These are phyloP conservation scores for Panaeolus papilionaceus DNA, from an alignment of 768 basidiomycete genomes.

Conservation along the genomic window DNA sequence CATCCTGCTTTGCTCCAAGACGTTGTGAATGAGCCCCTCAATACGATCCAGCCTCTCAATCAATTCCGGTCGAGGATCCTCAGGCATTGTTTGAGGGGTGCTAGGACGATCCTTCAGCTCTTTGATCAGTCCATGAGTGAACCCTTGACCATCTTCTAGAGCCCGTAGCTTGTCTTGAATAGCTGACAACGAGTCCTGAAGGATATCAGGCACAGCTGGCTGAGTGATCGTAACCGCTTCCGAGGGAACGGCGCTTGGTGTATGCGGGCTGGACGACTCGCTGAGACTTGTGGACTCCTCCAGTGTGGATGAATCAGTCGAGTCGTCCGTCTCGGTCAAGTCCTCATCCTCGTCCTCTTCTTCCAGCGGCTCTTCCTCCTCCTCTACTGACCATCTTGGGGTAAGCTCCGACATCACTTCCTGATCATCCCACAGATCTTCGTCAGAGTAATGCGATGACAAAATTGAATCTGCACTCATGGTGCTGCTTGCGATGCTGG, in stretches of 20 bases:
- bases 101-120: conserved; percentile 58
- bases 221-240: conserved; percentile 39
- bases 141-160: conserved; percentile 66
- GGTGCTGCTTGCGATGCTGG: conserved; percentile 49
- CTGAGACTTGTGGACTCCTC: conserved; percentile 21
- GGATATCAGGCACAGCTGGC: conserved; percentile 41
- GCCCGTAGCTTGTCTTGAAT: conserved; percentile 65
- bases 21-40: conserved; percentile 49
- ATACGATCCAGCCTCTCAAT: conserved; percentile 49
- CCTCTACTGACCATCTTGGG: conserved; percentile 7
- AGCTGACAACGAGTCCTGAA: conserved; percentile 53
- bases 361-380: conserved; percentile 20
- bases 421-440: conserved; percentile 49
- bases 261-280: conserved; percentile 25
- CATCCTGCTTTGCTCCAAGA: conserved; percentile 42
- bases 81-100: conserved; percentile 32
- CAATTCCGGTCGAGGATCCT: conserved; percentile 46
- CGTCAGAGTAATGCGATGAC: conserved; percentile 78
- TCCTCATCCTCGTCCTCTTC: conserved; percentile 20
- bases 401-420: conserved; percentile 22
- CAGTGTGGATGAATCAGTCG: conserved; percentile 19
- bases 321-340: conserved; percentile 27
- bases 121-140: conserved; percentile 66
- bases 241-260: conserved; percentile 17
- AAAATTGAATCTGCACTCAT: conserved; percentile 40